Conservation (phyloP, 306 rosid species). For the Dalbergia cochinchinensis region DNA sequence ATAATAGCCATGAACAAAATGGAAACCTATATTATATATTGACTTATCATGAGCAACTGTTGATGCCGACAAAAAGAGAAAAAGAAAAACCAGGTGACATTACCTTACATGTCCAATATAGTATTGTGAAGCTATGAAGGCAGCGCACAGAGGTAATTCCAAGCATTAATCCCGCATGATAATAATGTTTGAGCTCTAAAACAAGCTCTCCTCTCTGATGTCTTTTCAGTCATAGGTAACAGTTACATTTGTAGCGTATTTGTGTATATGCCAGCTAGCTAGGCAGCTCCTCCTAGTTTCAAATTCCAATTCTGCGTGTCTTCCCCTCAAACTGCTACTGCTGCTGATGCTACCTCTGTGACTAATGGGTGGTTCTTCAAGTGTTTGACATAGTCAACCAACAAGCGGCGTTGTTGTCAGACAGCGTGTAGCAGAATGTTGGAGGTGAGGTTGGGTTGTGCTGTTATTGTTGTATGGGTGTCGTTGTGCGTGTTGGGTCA, state of each 20-base stretch:
- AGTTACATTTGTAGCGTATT: neutral
- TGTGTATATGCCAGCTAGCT: neutral
- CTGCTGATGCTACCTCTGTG: neutral
- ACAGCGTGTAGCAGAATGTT: slow-evolving; percentile 45
- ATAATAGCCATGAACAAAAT: neutral
- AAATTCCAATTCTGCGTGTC: neutral
- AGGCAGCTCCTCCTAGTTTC: neutral
- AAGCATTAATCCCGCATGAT: neutral
- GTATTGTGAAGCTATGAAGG: neutral
- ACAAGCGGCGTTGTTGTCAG: neutral
- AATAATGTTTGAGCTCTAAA: neutral
- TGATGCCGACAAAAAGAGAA: slow-evolving; percentile 19
- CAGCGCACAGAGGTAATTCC: slow-evolving; percentile 22
- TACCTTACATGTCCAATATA: neutral
- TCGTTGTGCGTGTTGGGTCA: slow-evolving; percentile 33
- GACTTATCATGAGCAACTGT: neutral
- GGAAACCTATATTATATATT: neutral
- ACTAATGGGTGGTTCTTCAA: neutral
- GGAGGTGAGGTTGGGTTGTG: slow-evolving; percentile 38
- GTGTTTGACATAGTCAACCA: neutral
- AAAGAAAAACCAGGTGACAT: neutral
- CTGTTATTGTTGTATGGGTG: slow-evolving; percentile 28
- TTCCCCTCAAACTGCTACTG: neutral
- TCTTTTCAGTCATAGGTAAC: slow-evolving; percentile 29
- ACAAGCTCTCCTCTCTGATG: neutral